A percentile compares a stretch with the other conserved stretches of the same genome.
phyloP scores from a whole-genome alignment of 768 basidiomycete species.

The Leccinum variicolor region DNA sequence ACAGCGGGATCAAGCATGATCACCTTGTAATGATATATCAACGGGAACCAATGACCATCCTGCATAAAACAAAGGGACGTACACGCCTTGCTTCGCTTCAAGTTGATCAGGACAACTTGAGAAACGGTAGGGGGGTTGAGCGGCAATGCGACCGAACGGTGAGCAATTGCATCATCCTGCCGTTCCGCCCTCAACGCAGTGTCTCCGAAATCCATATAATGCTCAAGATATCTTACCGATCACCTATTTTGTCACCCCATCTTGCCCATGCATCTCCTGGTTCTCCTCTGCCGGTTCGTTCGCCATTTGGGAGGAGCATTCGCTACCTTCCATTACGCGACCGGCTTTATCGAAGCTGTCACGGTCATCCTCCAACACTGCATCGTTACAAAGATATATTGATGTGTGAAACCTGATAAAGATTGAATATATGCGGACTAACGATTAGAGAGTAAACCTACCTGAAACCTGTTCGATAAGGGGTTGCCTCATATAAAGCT shows the following conservation, averaged over 20 bases:
- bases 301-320: neutral
- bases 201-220: neutral
- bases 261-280: no score
- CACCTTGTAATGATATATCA: no score
- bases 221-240: neutral
- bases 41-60: no score
- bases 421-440: neutral
- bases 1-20: no score
- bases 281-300: neutral
- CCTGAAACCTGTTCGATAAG: neutral
- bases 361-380: no score
- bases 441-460: neutral
- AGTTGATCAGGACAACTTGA: no score
- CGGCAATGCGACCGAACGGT: neutral
- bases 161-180: neutral
- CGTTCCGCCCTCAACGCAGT: neutral
- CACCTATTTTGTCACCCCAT: neutral
- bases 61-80: no score
- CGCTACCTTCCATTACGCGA: neutral
- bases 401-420: neutral
- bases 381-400: neutral
- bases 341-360: no score
- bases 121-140: neutral
- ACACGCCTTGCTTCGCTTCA: no score
- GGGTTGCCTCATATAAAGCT: neutral